These are phyloP conservation scores for Sclerotinia glacialis DNA, from an alignment of 2,329 filamentous ascomycete genomes.

Conservation along the genomic window DNA sequence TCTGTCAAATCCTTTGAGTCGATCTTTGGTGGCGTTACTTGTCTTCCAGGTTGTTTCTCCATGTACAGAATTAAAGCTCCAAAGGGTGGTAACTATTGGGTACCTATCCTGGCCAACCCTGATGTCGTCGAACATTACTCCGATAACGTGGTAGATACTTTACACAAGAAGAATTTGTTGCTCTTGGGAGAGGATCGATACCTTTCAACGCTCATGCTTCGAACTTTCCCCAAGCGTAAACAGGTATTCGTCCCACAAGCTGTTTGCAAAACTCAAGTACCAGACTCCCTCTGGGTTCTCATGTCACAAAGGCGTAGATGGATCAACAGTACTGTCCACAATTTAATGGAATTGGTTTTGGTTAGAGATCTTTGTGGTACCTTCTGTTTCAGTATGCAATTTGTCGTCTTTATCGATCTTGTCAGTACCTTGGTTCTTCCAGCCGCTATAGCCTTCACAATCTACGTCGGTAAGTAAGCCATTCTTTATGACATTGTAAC, in stretches of 20 bases:
- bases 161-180: constrained; percentile 96
- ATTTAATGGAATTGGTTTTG: constrained; percentile 93
- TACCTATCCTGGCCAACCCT: constrained; percentile 95
- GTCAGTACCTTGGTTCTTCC: constrained; percentile 92
- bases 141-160: constrained; percentile 95
- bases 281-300: constrained; percentile 86
- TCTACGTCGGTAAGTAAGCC: constrained; percentile 78
- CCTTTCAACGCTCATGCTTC: constrained; percentile 93
- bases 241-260: constrained; percentile 98
- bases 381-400: constrained; percentile 99
- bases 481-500: background rate
- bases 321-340: constrained; percentile 99
- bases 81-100: constrained; percentile 99
- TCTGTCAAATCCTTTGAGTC: constrained; percentile 96
- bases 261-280: constrained; percentile 97
- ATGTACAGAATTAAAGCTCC: constrained; percentile 99
- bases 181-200: constrained; percentile 93
- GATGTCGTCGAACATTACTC: constrained; percentile 99
- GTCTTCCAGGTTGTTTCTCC: constrained; percentile 97
- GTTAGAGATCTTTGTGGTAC: constrained; percentile 96
- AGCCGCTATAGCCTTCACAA: constrained; percentile 93
- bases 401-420: constrained; percentile 92
- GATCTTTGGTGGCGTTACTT: constrained; percentile 97
- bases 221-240: constrained; percentile 98
- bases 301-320: constrained; percentile 93